phyloP scores from a whole-genome alignment of 371 early-diverging fungal genomes.

The Mucor sp. region DNA sequence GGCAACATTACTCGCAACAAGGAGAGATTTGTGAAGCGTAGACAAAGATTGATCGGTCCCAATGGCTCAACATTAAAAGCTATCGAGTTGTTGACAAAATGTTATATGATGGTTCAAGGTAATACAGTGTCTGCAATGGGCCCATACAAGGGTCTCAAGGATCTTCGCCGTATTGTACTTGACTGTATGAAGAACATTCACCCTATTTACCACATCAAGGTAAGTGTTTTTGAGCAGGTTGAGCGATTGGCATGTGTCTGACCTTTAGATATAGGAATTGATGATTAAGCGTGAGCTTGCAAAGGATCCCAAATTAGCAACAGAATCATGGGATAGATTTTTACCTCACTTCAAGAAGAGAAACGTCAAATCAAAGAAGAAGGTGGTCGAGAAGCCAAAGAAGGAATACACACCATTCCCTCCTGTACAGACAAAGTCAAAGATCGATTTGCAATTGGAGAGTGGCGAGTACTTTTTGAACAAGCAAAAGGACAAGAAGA shows the following conservation, averaged over 20 bases:
- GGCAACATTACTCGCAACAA: constrained; percentile 94
- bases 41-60: constrained; percentile 97
- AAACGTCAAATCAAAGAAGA: constrained; percentile 80
- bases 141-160: constrained; percentile 88
- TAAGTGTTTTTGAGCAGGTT: constrained; percentile 17
- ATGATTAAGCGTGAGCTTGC: constrained; percentile 99
- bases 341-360: constrained; percentile 98
- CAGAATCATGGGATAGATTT: constrained; percentile 99
- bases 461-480: constrained; percentile 96
- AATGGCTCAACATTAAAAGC: constrained; percentile 98
- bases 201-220: constrained; percentile 99
- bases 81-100: constrained; percentile 95
- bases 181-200: constrained; percentile 99
- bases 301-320: constrained; percentile 93
- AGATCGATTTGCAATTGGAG: constrained; percentile 93
- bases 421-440: constrained; percentile 84
- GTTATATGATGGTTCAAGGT: constrained; percentile 98
- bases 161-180: constrained; percentile 87
- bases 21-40: constrained; percentile 97
- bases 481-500: constrained; percentile 49
- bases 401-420: constrained; percentile 90
- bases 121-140: constrained; percentile 98
- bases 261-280: constrained; percentile 62
- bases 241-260: neutral
- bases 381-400: constrained; percentile 54